These are phyloP conservation scores for Trichosporon sp. DNA, from an alignment of 1,284 basidiomycete species.

Conservation along the genomic window DNA sequence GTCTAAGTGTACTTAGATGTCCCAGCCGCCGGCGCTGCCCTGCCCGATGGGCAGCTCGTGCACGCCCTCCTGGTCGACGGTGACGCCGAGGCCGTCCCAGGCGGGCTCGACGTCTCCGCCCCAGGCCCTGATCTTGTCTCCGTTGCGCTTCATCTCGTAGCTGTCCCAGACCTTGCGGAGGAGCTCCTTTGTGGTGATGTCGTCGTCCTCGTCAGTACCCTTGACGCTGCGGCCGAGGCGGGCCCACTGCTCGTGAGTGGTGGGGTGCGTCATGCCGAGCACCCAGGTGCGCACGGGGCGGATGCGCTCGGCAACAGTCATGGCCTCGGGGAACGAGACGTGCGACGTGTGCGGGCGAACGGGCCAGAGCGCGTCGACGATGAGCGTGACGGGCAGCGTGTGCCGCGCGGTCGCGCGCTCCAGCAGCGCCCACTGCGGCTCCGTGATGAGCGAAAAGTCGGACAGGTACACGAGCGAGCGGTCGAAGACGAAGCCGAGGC, in stretches of 20 bases:
- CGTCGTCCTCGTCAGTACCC: conserved; percentile 13
- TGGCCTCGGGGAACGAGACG: conserved; percentile 43
- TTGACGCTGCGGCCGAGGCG: conserved; percentile 34
- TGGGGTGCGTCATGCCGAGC: conserved; percentile 47
- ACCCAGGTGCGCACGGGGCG: conserved; percentile 41
- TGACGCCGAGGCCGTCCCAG: conserved; percentile 41
- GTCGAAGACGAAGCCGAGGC: conserved; percentile 47
- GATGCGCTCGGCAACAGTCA: conserved; percentile 36
- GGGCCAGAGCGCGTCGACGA: conserved; percentile 48
- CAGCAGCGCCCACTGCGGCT: conserved; percentile 27
- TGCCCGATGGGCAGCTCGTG: conserved; percentile 14
- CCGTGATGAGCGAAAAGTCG: conserved; percentile 43
- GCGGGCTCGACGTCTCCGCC: conserved; percentile 35
- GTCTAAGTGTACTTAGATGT: background rate
- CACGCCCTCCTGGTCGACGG: conserved; percentile 15
- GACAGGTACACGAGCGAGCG: conserved; percentile 39
- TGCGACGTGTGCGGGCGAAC: conserved; percentile 41
- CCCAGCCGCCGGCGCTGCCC: conserved; percentile 16
- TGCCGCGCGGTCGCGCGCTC: conserved; percentile 8
- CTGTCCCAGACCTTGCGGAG: conserved; percentile 16
- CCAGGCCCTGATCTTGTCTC: conserved; percentile 13
- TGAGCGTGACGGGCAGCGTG: conserved; percentile 29
- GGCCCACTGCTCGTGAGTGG: conserved; percentile 47
- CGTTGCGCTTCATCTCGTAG: conserved; percentile 13
- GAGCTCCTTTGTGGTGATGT: conserved; percentile 15